These are phyloP conservation scores for Serpula lacrymans DNA, from an alignment of 768 basidiomycete genomes.

Conservation along the genomic window DNA sequence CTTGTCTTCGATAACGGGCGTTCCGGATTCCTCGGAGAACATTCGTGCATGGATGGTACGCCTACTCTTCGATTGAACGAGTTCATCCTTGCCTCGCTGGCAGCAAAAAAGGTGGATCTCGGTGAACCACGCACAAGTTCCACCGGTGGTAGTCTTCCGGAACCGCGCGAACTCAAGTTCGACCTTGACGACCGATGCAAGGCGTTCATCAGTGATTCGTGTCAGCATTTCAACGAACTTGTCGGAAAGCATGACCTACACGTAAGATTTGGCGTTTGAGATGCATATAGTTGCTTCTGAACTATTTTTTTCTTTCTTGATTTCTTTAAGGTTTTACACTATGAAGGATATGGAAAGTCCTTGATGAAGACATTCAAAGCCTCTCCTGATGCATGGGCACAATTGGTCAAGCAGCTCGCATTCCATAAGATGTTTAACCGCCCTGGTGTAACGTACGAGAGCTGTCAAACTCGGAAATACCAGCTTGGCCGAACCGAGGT, in stretches of 20 bases:
- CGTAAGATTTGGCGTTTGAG: slow-evolving; percentile 35
- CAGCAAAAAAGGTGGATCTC: slow-evolving; percentile 70
- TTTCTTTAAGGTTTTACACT: slow-evolving; percentile 62
- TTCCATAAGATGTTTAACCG: slow-evolving; percentile 81
- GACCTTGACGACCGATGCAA: slow-evolving; percentile 53
- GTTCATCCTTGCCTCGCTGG: slow-evolving; percentile 78
- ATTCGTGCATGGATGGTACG: slow-evolving; percentile 91
- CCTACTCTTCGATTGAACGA: slow-evolving; percentile 95
- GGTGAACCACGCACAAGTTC: slow-evolving; percentile 44
- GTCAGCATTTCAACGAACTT: slow-evolving; percentile 68
- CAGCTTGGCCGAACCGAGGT: slow-evolving; percentile 92
- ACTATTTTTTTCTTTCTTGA: neutral
- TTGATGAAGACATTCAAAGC: slow-evolving; percentile 77
- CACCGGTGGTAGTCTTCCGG: slow-evolving; percentile 40
- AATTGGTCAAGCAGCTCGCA: slow-evolving; percentile 94
- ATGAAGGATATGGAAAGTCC: slow-evolving; percentile 86
- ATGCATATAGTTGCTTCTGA: slow-evolving; percentile 9
- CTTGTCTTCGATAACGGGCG: slow-evolving; percentile 94
- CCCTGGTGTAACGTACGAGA: slow-evolving; percentile 87
- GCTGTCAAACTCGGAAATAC: slow-evolving; percentile 90
- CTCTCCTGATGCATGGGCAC: slow-evolving; percentile 93
- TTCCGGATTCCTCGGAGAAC: slow-evolving; percentile 88
- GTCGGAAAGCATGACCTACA: slow-evolving; percentile 78
- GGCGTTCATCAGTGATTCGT: slow-evolving; percentile 53
- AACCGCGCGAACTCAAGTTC: slow-evolving; percentile 70